Percentiles rank a stretch among this genome's conserved stretches.
These are phyloP conservation scores for Perilla frutescens DNA, from an alignment of 257 asterid genomes.

Conservation along the genomic window DNA sequence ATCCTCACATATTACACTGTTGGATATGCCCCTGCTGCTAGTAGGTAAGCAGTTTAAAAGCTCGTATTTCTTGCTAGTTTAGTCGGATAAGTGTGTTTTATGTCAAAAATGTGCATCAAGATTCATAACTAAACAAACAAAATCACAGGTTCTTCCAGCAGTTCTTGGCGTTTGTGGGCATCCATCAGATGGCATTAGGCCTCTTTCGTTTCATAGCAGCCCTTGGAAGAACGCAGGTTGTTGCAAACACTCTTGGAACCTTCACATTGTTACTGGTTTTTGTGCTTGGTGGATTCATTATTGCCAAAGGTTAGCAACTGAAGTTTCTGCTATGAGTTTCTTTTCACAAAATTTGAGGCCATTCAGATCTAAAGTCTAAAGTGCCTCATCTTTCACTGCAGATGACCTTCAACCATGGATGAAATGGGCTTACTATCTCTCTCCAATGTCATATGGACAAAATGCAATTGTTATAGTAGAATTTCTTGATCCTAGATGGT, in stretches of 20 bases:
- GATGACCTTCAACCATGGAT: constrained; percentile 82
- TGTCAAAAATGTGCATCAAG: background rate
- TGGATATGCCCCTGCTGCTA: constrained; percentile 75
- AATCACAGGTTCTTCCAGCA: constrained; percentile 60
- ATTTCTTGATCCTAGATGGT: constrained; percentile 77
- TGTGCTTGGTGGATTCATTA: constrained; percentile 77
- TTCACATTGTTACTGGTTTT: constrained; percentile 66
- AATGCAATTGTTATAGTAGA: constrained; percentile 65
- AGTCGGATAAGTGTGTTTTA: background rate
- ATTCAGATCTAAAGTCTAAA: constrained; percentile 18
- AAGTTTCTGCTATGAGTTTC: background rate
- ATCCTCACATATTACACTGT: constrained; percentile 71
- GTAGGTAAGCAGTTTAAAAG: constrained; percentile 45
- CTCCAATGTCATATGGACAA: constrained; percentile 77
- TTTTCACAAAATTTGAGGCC: background rate
- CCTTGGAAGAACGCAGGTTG: constrained; percentile 74
- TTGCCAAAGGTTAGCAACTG: constrained; percentile 59
- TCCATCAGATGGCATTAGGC: constrained; percentile 80
- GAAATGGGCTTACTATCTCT: constrained; percentile 76
- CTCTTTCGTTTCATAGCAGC: constrained; percentile 77
- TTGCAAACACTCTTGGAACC: constrained; percentile 73
- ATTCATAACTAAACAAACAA: background rate
- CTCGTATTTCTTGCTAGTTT: background rate
- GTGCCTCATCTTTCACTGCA: constrained; percentile 32
- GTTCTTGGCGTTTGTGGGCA: constrained; percentile 64